Conservation (phyloP, 2,329 filamentous ascomycete genomes). For the Colletotrichum lindemuthianum region DNA sequence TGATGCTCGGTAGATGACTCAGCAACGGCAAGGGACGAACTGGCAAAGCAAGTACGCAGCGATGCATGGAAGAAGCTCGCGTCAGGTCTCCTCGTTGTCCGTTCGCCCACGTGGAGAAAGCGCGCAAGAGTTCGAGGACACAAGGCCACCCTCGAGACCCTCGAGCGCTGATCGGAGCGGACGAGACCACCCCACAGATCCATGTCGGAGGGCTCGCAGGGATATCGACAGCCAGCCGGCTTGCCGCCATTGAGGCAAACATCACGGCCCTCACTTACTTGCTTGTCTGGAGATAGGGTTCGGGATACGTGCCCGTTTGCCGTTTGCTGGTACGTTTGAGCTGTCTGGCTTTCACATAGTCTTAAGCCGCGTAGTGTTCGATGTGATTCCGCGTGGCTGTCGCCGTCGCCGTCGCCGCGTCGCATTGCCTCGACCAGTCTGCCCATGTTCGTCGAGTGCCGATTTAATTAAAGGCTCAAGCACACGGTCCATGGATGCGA, state of each 20-base stretch:
- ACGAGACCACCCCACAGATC: constrained; percentile 18
- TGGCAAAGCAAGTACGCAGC: too few species aligned
- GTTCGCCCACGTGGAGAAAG: constrained; percentile 17
- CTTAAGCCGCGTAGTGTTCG: too few species aligned
- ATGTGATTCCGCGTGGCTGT: too few species aligned
- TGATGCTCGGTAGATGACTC: too few species aligned
- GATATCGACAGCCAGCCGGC: constrained; percentile 11
- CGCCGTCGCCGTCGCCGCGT: too few species aligned
- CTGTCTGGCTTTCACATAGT: too few species aligned
- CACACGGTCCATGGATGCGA: constrained; percentile 13
- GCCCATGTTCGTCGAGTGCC: constrained; percentile 22
- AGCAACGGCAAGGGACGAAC: too few species aligned
- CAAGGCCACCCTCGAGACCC: constrained; percentile 1
- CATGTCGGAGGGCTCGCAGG: background rate
- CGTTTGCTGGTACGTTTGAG: too few species aligned
- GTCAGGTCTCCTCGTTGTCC: too few species aligned
- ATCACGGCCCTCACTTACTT: background rate
- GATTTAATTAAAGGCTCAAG: constrained; percentile 35
- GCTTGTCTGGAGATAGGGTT: too few species aligned
- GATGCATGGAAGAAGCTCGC: too few species aligned
- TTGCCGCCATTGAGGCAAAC: constrained; percentile 6
- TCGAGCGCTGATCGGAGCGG: constrained; percentile 18
- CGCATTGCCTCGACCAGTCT: constrained; percentile 3
- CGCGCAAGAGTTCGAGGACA: constrained; percentile 11
- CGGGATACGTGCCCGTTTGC: too few species aligned